phyloP scores from a whole-genome alignment of 2,329 filamentous ascomycete species.

The Harringtonia aguacate region DNA sequence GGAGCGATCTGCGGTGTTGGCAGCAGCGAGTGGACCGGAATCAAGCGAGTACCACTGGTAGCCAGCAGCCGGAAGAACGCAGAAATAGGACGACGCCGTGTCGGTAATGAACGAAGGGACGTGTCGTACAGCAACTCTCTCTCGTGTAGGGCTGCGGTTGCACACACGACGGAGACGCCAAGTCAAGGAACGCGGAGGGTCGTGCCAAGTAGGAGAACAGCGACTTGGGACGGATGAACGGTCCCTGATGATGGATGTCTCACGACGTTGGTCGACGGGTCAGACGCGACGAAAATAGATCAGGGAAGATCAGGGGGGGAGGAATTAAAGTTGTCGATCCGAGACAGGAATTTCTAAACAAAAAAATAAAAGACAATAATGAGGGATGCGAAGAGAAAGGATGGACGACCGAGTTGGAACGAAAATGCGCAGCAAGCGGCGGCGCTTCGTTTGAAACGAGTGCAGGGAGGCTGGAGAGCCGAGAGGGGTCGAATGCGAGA shows the following conservation, averaged over 20 bases:
- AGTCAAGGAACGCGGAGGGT: too few species aligned
- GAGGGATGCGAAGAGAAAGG: background rate
- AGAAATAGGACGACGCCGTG: too few species aligned
- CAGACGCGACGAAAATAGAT: conserved; percentile 1
- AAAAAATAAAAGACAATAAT: background rate
- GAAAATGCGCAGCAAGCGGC: background rate
- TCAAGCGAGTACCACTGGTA: too few species aligned
- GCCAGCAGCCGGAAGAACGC: too few species aligned
- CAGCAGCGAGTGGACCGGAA: too few species aligned
- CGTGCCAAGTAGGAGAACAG: background rate
- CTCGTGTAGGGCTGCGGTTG: too few species aligned
- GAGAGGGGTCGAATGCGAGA: background rate
- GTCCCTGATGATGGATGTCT: conserved; percentile 3
- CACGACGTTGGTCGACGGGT: background rate
- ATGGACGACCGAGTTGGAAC: background rate
- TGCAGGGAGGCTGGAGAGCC: background rate
- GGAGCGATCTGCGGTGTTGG: too few species aligned
- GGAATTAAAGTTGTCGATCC: conserved; percentile 9
- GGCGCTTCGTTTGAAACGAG: too few species aligned
- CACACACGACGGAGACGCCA: too few species aligned
- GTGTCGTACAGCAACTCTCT: too few species aligned
- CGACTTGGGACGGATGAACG: background rate
- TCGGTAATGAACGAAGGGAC: too few species aligned
- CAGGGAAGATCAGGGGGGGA: background rate
- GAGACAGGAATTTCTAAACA: conserved; percentile 1